phyloP scores from a whole-genome alignment of 2,329 filamentous ascomycete genomes.

The Xylaria sp. region DNA sequence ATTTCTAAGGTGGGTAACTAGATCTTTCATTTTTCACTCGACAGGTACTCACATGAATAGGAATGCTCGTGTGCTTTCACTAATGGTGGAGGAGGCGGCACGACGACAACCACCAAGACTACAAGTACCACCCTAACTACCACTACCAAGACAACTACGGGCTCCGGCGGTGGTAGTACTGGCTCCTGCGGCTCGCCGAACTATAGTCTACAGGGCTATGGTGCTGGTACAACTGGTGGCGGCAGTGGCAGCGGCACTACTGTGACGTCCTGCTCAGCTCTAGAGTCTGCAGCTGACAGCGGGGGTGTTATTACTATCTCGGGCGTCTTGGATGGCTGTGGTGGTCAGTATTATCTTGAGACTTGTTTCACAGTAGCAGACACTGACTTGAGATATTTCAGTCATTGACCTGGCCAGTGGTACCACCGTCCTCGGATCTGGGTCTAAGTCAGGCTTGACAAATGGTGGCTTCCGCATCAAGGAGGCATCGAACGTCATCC shows the following conservation, averaged over 20 bases:
- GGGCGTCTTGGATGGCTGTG: constrained; percentile 56
- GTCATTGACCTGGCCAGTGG: constrained; percentile 59
- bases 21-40: not conserved
- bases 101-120: constrained; percentile 34
- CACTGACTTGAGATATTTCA: constrained; percentile 10
- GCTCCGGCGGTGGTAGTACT: constrained; percentile 34
- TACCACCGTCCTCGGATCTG: constrained; percentile 64
- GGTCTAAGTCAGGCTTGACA: constrained; percentile 53
- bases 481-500: constrained; percentile 63
- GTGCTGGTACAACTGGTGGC: constrained; percentile 57
- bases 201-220: constrained; percentile 51
- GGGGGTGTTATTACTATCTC: constrained; percentile 60
- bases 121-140: constrained; percentile 39
- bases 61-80: constrained; percentile 49
- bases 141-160: constrained; percentile 34
- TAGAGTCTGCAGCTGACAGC: constrained; percentile 52
- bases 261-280: constrained; percentile 57
- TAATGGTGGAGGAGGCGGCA: constrained; percentile 36
- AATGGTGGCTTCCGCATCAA: constrained; percentile 61
- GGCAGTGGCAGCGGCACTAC: constrained; percentile 57
- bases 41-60: constrained; percentile 23
- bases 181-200: constrained; percentile 36
- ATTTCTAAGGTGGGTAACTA: constrained; percentile 43
- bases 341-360: constrained; percentile 35
- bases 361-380: not conserved